Base-by-base conservation (phyloP, 1,284 basidiomycete genomes). In the Ganoderma sinense region DNA sequence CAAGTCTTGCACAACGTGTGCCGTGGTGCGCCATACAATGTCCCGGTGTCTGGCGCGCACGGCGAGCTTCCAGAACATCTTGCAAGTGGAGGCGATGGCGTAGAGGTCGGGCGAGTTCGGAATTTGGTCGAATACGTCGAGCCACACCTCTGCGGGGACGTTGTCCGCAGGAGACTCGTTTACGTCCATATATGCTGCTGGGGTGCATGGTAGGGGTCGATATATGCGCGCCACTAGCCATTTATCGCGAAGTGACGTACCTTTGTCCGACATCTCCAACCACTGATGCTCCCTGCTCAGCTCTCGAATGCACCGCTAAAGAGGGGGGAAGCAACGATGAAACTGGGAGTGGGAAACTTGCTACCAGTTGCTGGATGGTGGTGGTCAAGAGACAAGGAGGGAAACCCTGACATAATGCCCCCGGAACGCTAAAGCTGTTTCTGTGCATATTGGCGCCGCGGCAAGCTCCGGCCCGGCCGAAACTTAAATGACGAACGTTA, bases 11-110 rank as follows among this genome's bases (percentile, higher is more conserved):
- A 64, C 70, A 31, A 77, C 69, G 16, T 74, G 71, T 39, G 61
- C 53, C 0, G 82, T 78, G 56, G 75, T 75, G 0, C 70, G 67
- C 83, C 83, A 84, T 53, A 80, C 68, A 69, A 84, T 55, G 58
- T 80, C 73, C n/a, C 79, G 79, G 71, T 84, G 82, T 6, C 84
- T 72, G 5, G 82, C 68, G 8, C 81, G 76, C 2, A 76, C 51
- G 0, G 75, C 79, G 55, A 81, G 80, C 0, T 74, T 66, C 65
- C 78, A 75, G 74, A 84, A 84, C 23, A 67, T 76, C 43, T 51
- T 59, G 29, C 64, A 69, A 7, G 64, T 29, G 29, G 60, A n/a
- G 68, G 59, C 65, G 16, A 65, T 71, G 59, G 71, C 72, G 60
- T 78, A 74, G 58, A 84, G 72, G 71, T 83, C 82, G 26, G 60